A percentile compares a stretch with the other conserved stretches of the same genome.
phyloP scores from a whole-genome alignment of 1,284 basidiomycete species.

The Cerioporus squamosus region DNA sequence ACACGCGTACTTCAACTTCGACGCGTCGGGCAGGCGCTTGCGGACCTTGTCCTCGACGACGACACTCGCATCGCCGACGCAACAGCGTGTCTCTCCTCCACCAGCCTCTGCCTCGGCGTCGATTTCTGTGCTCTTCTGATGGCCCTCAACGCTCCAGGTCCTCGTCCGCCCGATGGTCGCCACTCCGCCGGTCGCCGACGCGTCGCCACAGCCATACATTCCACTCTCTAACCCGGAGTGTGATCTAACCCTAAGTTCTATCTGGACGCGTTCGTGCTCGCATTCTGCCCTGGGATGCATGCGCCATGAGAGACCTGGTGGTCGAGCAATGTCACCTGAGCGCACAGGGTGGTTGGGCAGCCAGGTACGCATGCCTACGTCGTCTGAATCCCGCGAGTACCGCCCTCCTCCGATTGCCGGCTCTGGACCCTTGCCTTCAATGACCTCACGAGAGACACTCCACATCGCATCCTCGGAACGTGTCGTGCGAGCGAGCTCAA shows the following conservation, averaged over 20 bases:
- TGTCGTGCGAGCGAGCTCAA: conserved; percentile 25
- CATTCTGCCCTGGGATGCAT: conserved; percentile 35
- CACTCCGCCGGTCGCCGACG: conserved; percentile 21
- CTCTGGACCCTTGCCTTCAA: conserved; percentile 32
- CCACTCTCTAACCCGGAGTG: conserved; percentile 41
- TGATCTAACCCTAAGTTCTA: conserved; percentile 55
- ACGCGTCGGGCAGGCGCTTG: no score
- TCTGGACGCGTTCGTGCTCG: conserved; percentile 36
- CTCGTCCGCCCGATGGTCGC: conserved; percentile 20
- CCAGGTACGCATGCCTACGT: conserved; percentile 12
- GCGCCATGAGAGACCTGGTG: conserved; percentile 22
- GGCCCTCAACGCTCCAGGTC: conserved; percentile 34
- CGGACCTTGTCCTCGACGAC: conserved; percentile 17
- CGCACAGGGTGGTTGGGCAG: background rate
- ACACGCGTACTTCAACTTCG: no score
- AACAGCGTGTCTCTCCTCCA: conserved; percentile 7
- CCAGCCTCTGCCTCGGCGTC: background rate
- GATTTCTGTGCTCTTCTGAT: conserved; percentile 19
- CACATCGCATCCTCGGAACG: conserved; percentile 54
- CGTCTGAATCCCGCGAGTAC: conserved; percentile 25
- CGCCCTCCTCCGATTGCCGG: conserved; percentile 11
- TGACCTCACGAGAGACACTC: conserved; percentile 38
- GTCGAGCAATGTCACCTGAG: conserved; percentile 31
- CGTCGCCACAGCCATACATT: conserved; percentile 35
- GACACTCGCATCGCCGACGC: conserved; percentile 14